A percentile compares a stretch with the other conserved stretches of the same genome.
These are phyloP conservation scores for Floccularia luteovirens DNA, from an alignment of 768 basidiomycete genomes.

Conservation along the genomic window DNA sequence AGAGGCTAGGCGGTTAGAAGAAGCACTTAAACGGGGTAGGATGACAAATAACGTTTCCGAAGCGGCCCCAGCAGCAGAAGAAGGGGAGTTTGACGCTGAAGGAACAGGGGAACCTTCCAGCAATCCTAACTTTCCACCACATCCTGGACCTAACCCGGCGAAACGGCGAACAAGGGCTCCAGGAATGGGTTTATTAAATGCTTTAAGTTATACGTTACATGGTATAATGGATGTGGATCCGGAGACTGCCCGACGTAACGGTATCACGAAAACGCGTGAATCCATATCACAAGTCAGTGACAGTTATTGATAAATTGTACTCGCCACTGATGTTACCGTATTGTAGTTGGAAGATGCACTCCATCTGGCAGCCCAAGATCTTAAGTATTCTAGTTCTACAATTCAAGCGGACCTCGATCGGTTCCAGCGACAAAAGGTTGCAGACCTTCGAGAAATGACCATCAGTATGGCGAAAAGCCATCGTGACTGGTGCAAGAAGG, in stretches of 20 bases:
- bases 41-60: constrained; percentile 14
- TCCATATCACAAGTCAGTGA: constrained; percentile 81
- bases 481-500: constrained; percentile 96
- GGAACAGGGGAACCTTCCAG: constrained; percentile 20
- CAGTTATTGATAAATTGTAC: constrained; percentile 10
- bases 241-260: constrained; percentile 87
- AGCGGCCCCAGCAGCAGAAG: constrained; percentile 11
- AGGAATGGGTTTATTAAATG: constrained; percentile 83
- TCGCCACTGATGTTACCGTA: not conserved
- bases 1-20: constrained; percentile 85
- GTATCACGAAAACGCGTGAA: constrained; percentile 92
- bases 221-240: constrained; percentile 99
- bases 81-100: constrained; percentile 2
- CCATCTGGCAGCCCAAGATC: constrained; percentile 85
- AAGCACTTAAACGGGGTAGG: constrained; percentile 66
- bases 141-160: constrained; percentile 71
- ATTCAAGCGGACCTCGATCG: constrained; percentile 97
- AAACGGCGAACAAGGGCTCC: constrained; percentile 50
- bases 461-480: constrained; percentile 87
- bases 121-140: constrained; percentile 56
- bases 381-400: constrained; percentile 93
- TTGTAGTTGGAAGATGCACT: constrained; percentile 89
- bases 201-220: constrained; percentile 89
- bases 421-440: constrained; percentile 98
- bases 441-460: constrained; percentile 90